Conservation (phyloP, 1,284 basidiomycete genomes). For the Cryptococcus jaspeensis region DNA sequence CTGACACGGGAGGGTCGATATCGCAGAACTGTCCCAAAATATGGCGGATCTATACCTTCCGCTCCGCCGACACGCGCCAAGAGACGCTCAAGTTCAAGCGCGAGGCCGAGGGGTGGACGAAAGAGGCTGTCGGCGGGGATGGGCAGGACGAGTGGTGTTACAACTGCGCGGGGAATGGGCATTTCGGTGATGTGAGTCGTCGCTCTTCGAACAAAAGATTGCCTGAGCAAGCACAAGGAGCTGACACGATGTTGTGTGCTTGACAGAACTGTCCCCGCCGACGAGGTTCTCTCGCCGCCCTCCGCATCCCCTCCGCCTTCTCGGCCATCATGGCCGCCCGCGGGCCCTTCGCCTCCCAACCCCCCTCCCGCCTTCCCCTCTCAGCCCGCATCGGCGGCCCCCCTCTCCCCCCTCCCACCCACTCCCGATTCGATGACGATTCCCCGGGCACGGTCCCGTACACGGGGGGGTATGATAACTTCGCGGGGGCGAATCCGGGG, state of each 20-base stretch:
- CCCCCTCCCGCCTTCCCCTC: neutral
- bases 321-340: conserved; percentile 64
- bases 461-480: conserved; percentile 16
- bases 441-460: conserved; percentile 13
- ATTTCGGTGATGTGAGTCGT: conserved; percentile 77
- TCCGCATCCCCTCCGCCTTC: conserved; percentile 71
- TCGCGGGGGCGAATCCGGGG: conserved; percentile 32
- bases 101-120: conserved; percentile 34
- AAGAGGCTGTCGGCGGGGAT: conserved; percentile 38
- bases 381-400: neutral
- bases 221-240: too few species aligned
- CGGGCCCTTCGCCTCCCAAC: conserved; percentile 64
- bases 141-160: conserved; percentile 63
- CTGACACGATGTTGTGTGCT: too few species aligned
- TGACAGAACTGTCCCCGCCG: conserved; percentile 68
- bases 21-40: conserved; percentile 77
- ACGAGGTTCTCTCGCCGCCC: conserved; percentile 56
- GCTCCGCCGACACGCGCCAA: conserved; percentile 59
- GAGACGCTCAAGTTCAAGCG: conserved; percentile 52
- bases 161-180: conserved; percentile 74
- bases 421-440: conserved; percentile 24
- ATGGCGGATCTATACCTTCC: conserved; percentile 84
- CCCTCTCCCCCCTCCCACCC: conserved; percentile 17
- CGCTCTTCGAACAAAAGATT: neutral
- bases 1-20: too few species aligned